Base-by-base conservation (phyloP, 768 basidiomycete species). In the Terana coerulea region DNA sequence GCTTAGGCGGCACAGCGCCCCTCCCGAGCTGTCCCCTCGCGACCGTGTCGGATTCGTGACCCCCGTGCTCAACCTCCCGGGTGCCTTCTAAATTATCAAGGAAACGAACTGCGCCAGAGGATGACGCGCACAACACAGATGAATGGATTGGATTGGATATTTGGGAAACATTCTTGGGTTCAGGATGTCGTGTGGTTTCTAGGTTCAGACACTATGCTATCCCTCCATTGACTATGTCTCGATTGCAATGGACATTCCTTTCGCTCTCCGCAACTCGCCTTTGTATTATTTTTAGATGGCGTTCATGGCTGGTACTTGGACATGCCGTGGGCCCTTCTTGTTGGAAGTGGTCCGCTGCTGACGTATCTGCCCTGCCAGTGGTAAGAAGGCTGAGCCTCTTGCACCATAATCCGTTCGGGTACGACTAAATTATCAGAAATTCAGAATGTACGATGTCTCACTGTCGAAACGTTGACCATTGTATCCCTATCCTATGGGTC, bases 11-110 rank as follows among this genome's bases (percentile, higher is more conserved):
- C 73, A 74, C 58, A 85, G 83, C 61, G 83, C 82, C 8, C 85
- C 84, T 21, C 81, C 81, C 10, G 81, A 87, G 61, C 66, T 86
- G 33, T 69, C 75, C 52, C 68, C 71, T 17, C 64, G 71, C 37
- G 68, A 72, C 41, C 81, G 84, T 48, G 55, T 62, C 37, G 81
- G 79, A 35, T 86, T 86, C 61, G 69, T 76, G 57, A 80, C 82
- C 60, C 79, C 80, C 12, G 73, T 81, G 39, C 74, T 88, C 37
- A 66, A 73, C 10, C 63, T 83, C 54, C 78, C 80, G 5, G 83
- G 82, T 28, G 79, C 75, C 26, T 84, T 87, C 66, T 86, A 65
- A 74, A n/a, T 26, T 40, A 29, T 5, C 33, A 22, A 25, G 26
- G 42, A 25, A n/a, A 29, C 35, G 19, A 11, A 7, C n/a, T n/a